Conservation (phyloP, 495 filamentous ascomycete species). For the Lasiosphaeriaceae sp. region DNA sequence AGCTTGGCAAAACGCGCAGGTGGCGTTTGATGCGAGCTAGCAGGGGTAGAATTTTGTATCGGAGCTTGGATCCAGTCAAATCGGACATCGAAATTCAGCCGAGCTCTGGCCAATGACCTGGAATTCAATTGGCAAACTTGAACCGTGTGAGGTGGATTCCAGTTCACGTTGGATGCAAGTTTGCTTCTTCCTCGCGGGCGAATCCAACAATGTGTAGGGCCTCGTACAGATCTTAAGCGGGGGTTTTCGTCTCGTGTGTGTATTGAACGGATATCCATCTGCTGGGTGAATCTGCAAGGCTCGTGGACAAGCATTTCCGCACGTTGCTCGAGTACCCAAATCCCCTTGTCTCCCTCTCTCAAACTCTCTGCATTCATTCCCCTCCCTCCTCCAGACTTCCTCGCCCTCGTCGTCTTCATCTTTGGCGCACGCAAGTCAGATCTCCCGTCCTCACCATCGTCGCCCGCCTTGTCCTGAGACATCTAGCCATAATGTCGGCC, state of each 20-base stretch:
- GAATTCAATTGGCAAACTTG: not conserved
- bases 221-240: not conserved
- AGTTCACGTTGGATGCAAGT: not conserved
- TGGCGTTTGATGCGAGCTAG: not conserved
- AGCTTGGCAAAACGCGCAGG: too few species aligned
- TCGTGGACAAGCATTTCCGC: not conserved
- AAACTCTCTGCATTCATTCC: not conserved
- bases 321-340: not conserved
- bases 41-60: constrained; percentile 14
- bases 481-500: constrained; percentile 19
- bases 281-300: not conserved
- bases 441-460: not conserved
- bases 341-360: not conserved
- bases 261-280: too few species aligned
- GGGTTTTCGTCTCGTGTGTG: not conserved
- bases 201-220: not conserved
- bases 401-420: not conserved
- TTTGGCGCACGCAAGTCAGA: not conserved
- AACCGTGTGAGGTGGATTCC: not conserved
- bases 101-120: not conserved
- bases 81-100: constrained; percentile 1
- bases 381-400: not conserved
- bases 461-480: not conserved
- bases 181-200: not conserved
- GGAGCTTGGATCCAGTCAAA: not conserved